Evolutionary conservation across 352 stramenopile species (phyloP), one percentile per base, ranked within the genome.

Genomic region (Globisporangium rhizosaccharum): DNA sequence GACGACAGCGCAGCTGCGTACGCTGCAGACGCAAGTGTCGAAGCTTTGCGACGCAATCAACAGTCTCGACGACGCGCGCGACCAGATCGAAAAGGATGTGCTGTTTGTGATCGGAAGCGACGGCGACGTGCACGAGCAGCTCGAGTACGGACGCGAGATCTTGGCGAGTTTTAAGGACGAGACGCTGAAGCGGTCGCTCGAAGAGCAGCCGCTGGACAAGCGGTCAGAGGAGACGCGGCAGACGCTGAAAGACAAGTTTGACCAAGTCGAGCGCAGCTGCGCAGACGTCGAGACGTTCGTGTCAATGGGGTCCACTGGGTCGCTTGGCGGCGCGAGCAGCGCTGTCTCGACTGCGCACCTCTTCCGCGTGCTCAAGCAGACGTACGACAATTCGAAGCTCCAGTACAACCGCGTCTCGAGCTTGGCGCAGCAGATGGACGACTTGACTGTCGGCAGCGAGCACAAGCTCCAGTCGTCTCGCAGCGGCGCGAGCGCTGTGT

Each of bases 61-160:
- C 54, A 66, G 26, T 14, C 57, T 90, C 26, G 78, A 90, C 56
- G 72, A 84, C 25, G 70, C 64, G 44, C 72, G 78, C 3, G 75
- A 88, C 61, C 68, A 82, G 51, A 65, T 88, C 48, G 80, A 90
- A 39, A 88, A 90, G 49, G 73, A 86, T 41, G 76, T 87, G 3
- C 63, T 90, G 46, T 90, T 85, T 56, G 76, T 90, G n/a, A 88
- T 90, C 57, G 80, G 80, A 56, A 88, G 76, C 59, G 78, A 90
- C 51, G 76, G 77, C 23, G 76, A 90, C 53, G 75, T 90, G n/a
- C 80, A 90, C 55, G 78, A 90, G 37, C 80, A 90, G 54, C 63
- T 90, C 2, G 80, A 88, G 42, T 90, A 87, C 63, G 67, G 72
- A 7, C 76, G 76, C 17, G 80, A 90, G 41, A 87, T 88, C 59